A percentile compares a stretch with the other conserved stretches of the same genome.
These are phyloP conservation scores for Neopestalotiopsis sp. DNA, from an alignment of 2,329 filamentous ascomycete species.

Conservation along the genomic window DNA sequence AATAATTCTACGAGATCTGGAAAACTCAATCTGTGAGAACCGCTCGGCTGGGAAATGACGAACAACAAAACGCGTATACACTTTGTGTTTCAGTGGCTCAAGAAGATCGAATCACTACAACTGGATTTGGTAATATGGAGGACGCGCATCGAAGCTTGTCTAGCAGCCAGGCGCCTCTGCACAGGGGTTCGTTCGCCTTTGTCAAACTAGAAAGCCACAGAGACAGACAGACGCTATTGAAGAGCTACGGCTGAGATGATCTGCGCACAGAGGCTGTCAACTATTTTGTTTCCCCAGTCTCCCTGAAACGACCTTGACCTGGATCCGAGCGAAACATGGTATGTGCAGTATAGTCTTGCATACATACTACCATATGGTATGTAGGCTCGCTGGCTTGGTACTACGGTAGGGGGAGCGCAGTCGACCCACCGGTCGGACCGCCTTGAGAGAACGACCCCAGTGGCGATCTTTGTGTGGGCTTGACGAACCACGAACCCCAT, in stretches of 20 bases:
- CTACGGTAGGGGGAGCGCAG: neutral
- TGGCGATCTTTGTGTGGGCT: neutral
- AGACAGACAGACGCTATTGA: neutral
- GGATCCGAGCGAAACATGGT: neutral
- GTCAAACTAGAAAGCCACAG: neutral
- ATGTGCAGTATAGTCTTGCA: neutral
- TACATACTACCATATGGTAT: neutral
- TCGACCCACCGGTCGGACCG: neutral
- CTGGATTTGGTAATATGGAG: neutral
- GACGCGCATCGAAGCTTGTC: neutral
- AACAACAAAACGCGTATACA: neutral
- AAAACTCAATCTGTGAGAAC: conserved; percentile 8
- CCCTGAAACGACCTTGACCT: neutral
- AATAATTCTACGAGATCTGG: neutral
- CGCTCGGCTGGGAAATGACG: conserved; percentile 11
- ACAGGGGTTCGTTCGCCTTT: neutral
- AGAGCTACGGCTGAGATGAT: neutral
- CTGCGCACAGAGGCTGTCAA: neutral
- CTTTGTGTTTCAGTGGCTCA: neutral
- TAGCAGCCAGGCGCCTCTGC: neutral
- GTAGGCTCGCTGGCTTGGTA: no score
- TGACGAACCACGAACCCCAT: neutral
- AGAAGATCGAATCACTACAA: neutral
- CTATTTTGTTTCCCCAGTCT: neutral
- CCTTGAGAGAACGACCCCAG: neutral